A percentile compares a stretch with the other conserved stretches of the same genome.
Conservation (phyloP, 2,329 filamentous ascomycete species). For the Ophiostoma angusticollis region DNA sequence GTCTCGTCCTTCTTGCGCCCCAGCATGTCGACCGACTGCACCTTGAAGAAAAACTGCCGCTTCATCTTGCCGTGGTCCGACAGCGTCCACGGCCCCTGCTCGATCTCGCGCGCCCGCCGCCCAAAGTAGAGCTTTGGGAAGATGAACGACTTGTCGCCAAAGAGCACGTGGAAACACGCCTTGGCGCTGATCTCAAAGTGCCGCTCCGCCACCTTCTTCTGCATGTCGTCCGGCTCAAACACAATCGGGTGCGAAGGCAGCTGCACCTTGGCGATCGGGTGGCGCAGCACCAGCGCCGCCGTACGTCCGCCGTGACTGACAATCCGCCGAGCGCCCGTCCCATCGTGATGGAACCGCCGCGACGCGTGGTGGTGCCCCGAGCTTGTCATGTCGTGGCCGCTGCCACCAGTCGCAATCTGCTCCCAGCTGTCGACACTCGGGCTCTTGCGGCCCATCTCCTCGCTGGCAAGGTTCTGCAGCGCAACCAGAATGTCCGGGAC, state of each 20-base stretch:
- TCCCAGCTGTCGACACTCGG: conserved; percentile 87
- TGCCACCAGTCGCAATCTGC: conserved; percentile 40
- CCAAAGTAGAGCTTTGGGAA: conserved; percentile 88
- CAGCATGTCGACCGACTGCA: conserved; percentile 53
- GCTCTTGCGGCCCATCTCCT: conserved; percentile 45
- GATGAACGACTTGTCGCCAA: conserved; percentile 89
- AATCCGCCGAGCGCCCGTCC: background rate
- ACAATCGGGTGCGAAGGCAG: conserved; percentile 68
- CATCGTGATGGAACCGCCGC: too few relatives aligned
- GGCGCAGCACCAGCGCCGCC: conserved; percentile 16
- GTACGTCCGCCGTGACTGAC: conserved; percentile 1
- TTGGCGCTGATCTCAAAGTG: conserved; percentile 88
- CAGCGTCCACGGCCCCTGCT: conserved; percentile 73
- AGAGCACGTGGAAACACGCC: conserved; percentile 88
- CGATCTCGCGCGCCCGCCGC: conserved; percentile 62
- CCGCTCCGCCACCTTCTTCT: conserved; percentile 59
- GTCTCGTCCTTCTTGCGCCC: conserved; percentile 47
- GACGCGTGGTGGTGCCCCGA: too few relatives aligned
- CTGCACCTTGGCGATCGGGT: conserved; percentile 56
- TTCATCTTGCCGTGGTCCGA: conserved; percentile 58
- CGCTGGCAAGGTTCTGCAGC: conserved; percentile 63
- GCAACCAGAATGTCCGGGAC: conserved; percentile 58
- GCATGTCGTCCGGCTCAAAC: conserved; percentile 75
- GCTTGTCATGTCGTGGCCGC: too few relatives aligned
- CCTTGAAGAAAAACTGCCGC: conserved; percentile 70